Conservation (phyloP, 352 stramenopile species). For the Peronosclerospora sorghi region DNA sequence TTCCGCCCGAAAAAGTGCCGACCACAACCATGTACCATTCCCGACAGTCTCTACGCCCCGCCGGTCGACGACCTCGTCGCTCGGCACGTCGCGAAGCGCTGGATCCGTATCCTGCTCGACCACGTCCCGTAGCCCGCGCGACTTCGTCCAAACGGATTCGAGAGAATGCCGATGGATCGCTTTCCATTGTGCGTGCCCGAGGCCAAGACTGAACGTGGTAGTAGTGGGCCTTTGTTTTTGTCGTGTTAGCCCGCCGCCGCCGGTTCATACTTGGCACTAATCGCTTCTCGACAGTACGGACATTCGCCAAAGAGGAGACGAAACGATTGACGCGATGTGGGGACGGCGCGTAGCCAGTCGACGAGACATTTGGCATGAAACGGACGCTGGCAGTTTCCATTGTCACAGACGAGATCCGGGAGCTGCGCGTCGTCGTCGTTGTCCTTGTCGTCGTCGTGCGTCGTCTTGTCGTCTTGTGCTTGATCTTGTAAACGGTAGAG, state of each 20-base stretch:
- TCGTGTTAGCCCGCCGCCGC: slow-evolving; percentile 7
- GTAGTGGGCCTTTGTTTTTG: slow-evolving; percentile 8
- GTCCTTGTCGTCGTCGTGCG: neutral
- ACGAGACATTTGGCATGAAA: slow-evolving; percentile 85
- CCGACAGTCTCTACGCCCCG: slow-evolving; percentile 20
- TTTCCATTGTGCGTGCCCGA: slow-evolving; percentile 37
- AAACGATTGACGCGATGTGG: slow-evolving; percentile 82
- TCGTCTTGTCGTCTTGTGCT: slow-evolving; percentile 9
- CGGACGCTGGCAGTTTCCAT: slow-evolving; percentile 65
- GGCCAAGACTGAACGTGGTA: too few relatives aligned
- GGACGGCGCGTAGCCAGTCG: slow-evolving; percentile 83
- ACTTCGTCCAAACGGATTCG: slow-evolving; percentile 44
- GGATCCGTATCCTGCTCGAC: too few relatives aligned
- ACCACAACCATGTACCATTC: slow-evolving; percentile 60
- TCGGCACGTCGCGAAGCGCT: too few relatives aligned
- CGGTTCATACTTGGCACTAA: slow-evolving; percentile 49
- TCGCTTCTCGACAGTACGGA: slow-evolving; percentile 82
- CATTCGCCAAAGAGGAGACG: slow-evolving; percentile 86
- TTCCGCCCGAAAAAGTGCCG: slow-evolving; percentile 62
- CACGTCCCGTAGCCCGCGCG: too few relatives aligned
- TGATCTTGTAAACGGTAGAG: slow-evolving; percentile 50
- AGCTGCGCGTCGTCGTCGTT: slow-evolving; percentile 22
- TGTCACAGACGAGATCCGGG: slow-evolving; percentile 81
- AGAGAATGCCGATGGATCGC: slow-evolving; percentile 50
- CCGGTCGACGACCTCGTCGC: too few relatives aligned